Percentiles rank a stretch among this genome's conserved stretches.
These are phyloP conservation scores for Suillus plorans DNA, from an alignment of 768 basidiomycete genomes.

Conservation along the genomic window DNA sequence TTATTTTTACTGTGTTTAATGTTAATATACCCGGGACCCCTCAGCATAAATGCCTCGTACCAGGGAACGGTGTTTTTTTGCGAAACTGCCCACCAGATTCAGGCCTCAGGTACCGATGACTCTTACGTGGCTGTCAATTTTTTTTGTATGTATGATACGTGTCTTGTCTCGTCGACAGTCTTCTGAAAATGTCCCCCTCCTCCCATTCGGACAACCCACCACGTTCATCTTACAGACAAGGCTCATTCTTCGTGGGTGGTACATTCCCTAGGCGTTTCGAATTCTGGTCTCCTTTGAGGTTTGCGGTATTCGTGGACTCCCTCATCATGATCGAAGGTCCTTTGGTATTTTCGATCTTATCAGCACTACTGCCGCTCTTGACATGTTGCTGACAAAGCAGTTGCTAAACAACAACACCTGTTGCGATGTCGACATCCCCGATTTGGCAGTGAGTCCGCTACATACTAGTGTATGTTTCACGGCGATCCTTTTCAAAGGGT, in stretches of 20 bases:
- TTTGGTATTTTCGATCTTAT: conserved; percentile 23
- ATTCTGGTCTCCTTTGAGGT: background rate
- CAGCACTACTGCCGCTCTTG: conserved; percentile 11
- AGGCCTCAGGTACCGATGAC: background rate
- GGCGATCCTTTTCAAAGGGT: background rate
- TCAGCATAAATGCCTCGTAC: background rate
- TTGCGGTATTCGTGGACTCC: background rate
- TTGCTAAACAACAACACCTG: conserved; percentile 7
- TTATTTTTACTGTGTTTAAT: background rate
- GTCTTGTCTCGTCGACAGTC: background rate
- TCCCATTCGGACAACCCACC: background rate
- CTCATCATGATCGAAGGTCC: background rate
- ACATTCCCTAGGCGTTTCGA: background rate
- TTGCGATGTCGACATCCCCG: conserved; percentile 6
- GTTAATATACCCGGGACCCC: conserved; percentile 1
- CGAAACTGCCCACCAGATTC: background rate
- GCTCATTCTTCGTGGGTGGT: too few species aligned
- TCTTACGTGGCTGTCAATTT: background rate
- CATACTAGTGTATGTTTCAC: background rate
- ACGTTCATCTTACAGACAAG: background rate
- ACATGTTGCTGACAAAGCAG: conserved; percentile 12
- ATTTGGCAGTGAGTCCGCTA: conserved; percentile 12
- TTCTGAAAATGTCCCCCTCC: background rate
- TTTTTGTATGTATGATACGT: background rate
- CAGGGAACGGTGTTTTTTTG: background rate